phyloP scores from a whole-genome alignment of 257 asterid genomes.

The Thymus quinquecostatus region DNA sequence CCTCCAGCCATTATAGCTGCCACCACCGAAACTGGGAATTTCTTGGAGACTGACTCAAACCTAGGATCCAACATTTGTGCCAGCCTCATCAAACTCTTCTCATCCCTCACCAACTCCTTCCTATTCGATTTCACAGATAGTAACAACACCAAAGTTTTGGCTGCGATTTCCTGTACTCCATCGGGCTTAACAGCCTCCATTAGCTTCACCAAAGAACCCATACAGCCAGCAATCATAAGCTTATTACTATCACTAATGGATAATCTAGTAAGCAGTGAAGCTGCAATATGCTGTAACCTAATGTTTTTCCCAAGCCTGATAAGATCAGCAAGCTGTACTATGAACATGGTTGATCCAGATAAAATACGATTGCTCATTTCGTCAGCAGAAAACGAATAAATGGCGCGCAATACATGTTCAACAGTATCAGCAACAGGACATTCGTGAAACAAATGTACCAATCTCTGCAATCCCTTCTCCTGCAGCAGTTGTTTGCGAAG shows the following conservation, averaged over 20 bases:
- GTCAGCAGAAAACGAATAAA: constrained; percentile 64
- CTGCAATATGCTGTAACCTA: constrained; percentile 73
- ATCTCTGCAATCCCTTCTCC: constrained; percentile 66
- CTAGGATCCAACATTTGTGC: constrained; percentile 80
- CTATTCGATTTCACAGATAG: constrained; percentile 71
- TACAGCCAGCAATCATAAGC: constrained; percentile 66
- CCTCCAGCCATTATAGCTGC: constrained; percentile 85
- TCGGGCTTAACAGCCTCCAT: constrained; percentile 93
- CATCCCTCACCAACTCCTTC: constrained; percentile 84
- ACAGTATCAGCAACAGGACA: constrained; percentile 61
- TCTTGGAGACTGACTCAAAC: constrained; percentile 62
- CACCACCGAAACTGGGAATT: constrained; percentile 86
- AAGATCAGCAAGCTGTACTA: constrained; percentile 65
- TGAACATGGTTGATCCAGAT: constrained; percentile 63
- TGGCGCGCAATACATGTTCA: constrained; percentile 80
- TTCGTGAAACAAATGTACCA: constrained; percentile 69
- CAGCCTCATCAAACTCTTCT: constrained; percentile 75
- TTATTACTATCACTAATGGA: constrained; percentile 66
- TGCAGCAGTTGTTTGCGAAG: constrained; percentile 56
- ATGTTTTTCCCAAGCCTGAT: constrained; percentile 66
- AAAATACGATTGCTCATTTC: constrained; percentile 53
- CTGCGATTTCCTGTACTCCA: constrained; percentile 80
- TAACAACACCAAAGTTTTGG: constrained; percentile 72
- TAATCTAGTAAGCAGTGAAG: constrained; percentile 73
- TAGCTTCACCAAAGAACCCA: constrained; percentile 79